phyloP scores from a whole-genome alignment of 345 rosid genomes.

The Acer saccharum region DNA sequence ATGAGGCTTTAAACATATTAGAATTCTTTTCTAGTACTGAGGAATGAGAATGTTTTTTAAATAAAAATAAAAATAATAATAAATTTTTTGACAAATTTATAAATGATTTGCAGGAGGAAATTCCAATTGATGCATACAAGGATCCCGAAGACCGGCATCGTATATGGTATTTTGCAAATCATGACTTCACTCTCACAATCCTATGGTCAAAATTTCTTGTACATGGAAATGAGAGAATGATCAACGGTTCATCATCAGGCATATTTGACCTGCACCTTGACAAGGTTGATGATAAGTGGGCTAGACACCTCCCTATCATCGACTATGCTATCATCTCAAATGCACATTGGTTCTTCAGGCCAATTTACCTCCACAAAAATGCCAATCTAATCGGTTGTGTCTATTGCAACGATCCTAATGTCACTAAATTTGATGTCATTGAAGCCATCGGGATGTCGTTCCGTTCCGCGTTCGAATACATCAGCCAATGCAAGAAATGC shows the following conservation, averaged over 20 bases:
- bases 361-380: slow-evolving; percentile 47
- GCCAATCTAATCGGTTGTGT: slow-evolving; percentile 55
- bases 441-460: slow-evolving; percentile 56
- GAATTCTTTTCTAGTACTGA: not conserved
- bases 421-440: slow-evolving; percentile 40
- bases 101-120: slow-evolving; percentile 56
- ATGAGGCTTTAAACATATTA: not conserved
- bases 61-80: no score
- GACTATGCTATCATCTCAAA: slow-evolving; percentile 67
- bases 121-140: slow-evolving; percentile 50
- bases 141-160: slow-evolving; percentile 65
- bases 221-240: slow-evolving; percentile 48
- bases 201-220: slow-evolving; percentile 77
- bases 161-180: slow-evolving; percentile 68
- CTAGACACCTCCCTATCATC: slow-evolving; percentile 27
- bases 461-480: slow-evolving; percentile 49
- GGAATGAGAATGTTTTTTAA: no score
- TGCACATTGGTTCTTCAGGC: slow-evolving; percentile 88
- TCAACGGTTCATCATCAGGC: slow-evolving; percentile 56
- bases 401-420: slow-evolving; percentile 53
- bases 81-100: no score
- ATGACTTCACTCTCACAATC: slow-evolving; percentile 67
- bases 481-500: slow-evolving; percentile 41
- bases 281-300: slow-evolving; percentile 58
- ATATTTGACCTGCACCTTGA: slow-evolving; percentile 49